Conservation (phyloP, 441 rosid genomes). For the Eruca vesicaria region DNA sequence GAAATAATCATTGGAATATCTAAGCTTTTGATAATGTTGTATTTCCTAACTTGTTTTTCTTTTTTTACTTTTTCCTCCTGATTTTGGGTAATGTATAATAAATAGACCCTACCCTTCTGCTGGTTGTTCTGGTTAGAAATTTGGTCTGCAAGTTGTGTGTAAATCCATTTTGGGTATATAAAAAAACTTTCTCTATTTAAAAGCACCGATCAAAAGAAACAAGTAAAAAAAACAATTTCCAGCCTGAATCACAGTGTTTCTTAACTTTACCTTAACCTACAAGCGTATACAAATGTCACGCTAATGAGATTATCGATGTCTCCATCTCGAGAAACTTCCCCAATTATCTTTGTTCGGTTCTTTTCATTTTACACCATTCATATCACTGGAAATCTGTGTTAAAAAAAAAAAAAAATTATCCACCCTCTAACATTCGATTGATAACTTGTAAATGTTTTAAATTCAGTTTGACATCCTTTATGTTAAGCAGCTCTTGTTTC, state of each 20-base stretch:
- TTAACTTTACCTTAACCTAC: neutral
- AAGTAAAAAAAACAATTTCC: neutral
- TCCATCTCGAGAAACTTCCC: neutral
- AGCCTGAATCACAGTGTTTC: neutral
- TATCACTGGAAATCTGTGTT: neutral
- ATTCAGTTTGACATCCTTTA: neutral
- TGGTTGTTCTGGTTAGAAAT: neutral
- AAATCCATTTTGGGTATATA: neutral
- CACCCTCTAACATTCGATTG: neutral
- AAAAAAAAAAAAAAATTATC: neutral
- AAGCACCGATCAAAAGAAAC: neutral
- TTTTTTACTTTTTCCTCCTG: neutral
- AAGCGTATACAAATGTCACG: neutral
- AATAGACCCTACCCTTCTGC: neutral
- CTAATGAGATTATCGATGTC: neutral
- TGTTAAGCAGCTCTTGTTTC: neutral
- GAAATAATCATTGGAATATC: slow-evolving; percentile 3
- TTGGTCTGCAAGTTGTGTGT: neutral
- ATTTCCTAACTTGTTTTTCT: neutral
- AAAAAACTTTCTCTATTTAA: neutral
- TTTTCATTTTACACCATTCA: neutral
- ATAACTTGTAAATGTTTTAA: neutral
- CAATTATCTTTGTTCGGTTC: neutral
- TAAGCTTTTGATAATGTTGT: slow-evolving; percentile 1
- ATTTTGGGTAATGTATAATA: slow-evolving; percentile 2